phyloP scores from a whole-genome alignment of 345 rosid species.

The Bretschneidera sinensis region DNA sequence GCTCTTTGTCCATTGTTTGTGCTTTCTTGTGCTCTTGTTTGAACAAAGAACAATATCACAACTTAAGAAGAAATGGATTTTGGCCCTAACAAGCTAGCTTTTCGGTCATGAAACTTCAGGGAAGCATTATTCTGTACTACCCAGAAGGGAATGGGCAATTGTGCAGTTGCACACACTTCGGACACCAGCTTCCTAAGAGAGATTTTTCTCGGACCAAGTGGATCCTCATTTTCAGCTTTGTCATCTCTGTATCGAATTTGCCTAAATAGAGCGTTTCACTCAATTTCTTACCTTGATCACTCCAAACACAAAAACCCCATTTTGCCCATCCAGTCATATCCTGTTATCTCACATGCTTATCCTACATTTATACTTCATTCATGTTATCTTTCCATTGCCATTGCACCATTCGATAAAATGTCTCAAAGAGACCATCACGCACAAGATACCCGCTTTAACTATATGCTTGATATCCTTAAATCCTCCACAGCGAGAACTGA shows the following conservation, averaged over 20 bases:
- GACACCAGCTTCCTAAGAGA: no score
- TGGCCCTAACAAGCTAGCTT: no score
- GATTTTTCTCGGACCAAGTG: conserved; percentile 2
- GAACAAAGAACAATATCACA: no score
- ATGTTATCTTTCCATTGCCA: not conserved
- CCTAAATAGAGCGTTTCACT: not conserved
- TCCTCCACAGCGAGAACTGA: conserved; percentile 19
- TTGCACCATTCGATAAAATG: conserved; percentile 47
- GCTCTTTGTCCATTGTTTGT: no score
- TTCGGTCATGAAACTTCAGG: no score
- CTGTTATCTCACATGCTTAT: not conserved
- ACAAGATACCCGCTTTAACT: conserved; percentile 11
- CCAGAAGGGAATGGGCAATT: no score
- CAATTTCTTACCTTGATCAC: conserved; percentile 1
- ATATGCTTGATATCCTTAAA: conserved; percentile 30
- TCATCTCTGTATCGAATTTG: not conserved
- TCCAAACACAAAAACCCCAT: not conserved
- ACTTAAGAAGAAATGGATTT: no score
- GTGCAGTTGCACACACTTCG: no score
- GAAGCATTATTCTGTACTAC: no score
- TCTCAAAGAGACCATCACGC: conserved; percentile 23
- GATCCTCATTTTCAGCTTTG: not conserved
- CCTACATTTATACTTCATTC: not conserved
- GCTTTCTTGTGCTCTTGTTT: no score
- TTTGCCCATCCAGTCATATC: not conserved